A percentile compares a stretch with the other conserved stretches of the same genome.
Evolutionary conservation across 129 eudicot genomes (phyloP).

Genomic region (Pulicaria dysenterica): DNA sequence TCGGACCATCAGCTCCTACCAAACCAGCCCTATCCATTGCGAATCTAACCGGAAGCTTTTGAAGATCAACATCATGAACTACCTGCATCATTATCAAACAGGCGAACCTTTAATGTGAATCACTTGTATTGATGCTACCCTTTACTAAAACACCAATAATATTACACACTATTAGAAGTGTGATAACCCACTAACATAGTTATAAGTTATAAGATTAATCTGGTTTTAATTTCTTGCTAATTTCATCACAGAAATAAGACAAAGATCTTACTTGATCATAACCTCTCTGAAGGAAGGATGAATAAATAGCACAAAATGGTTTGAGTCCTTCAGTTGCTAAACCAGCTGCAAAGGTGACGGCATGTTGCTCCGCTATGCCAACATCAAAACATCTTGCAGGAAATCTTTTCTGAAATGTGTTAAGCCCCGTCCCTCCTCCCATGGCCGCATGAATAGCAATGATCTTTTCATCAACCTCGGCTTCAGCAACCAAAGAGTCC

Average conservation of each 20-base stretch:
- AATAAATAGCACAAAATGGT: conserved; percentile 72
- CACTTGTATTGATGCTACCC: too few species aligned
- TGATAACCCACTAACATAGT: too few species aligned
- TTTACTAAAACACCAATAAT: too few species aligned
- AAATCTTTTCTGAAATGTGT: conserved; percentile 52
- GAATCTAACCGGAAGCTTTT: conserved; percentile 65
- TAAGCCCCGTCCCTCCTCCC: conserved; percentile 84
- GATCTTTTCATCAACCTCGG: conserved; percentile 52
- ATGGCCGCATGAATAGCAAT: conserved; percentile 78
- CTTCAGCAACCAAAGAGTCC: conserved; percentile 62
- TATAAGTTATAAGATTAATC: too few species aligned
- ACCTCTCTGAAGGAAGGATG: conserved; percentile 75
- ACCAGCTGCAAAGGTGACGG: conserved; percentile 74
- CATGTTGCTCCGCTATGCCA: conserved; percentile 80
- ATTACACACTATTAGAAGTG: too few species aligned
- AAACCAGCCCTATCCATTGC: conserved; percentile 70
- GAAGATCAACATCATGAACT: conserved; percentile 75
- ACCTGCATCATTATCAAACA: conserved; percentile 39
- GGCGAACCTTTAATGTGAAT: not conserved
- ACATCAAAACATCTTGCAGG: conserved; percentile 63
- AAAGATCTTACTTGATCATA: conserved; percentile 60
- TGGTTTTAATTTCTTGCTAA: not conserved
- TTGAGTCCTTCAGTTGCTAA: conserved; percentile 71
- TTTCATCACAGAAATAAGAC: not conserved
- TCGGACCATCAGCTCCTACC: conserved; percentile 76